Base-by-base conservation (phyloP, 257 asterid species). In the Gentiana dahurica region DNA sequence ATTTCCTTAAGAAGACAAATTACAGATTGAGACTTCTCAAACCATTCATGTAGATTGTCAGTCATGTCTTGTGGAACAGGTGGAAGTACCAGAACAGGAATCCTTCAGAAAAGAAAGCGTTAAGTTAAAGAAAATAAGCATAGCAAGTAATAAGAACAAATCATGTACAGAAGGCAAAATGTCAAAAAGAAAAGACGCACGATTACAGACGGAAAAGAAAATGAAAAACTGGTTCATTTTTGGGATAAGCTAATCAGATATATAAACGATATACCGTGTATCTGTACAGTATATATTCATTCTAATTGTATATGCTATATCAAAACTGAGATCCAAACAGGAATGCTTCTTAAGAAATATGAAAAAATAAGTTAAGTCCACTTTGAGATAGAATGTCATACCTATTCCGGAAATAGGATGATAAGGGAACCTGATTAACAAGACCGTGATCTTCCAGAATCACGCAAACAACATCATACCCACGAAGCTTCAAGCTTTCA, bases 401-500 rank as follows among this genome's bases (percentile, higher is more conserved):
- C 97, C 97, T 77, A 65, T 77, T 68, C 32, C 77, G 73, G 53
- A 92, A 79, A 69, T 92, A 92, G 63, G 89, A 80, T 53, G 73
- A 59, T 15, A 92, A 57, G 3, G 95, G 89, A 62, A 77, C 76
- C 83, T 92, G 95, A 70, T 88, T 92, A 50, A 68, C 60, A 54
- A 88, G 91, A 52, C 99, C 94, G 53, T 83, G 93, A 59, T 92
- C 95, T 77, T 88, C 95, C 66, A 92, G 67, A 58, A 92, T 75
- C 60, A 92, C 78, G 34, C 95, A 97, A 68, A 81, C 87, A 68
- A 88, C 80, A 64, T 92, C 97, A 53, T 85, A 92, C 53, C 99
- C 99, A 46, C 99, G 94, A 59, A 92, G 82, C 75, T 68, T 85
- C 64, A 88, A 62, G 60, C 85, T 83, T 76, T 92, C 99, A 74